Evolutionary conservation across 257 asterid species (phyloP).

Genomic region (Mentha longifolia): DNA sequence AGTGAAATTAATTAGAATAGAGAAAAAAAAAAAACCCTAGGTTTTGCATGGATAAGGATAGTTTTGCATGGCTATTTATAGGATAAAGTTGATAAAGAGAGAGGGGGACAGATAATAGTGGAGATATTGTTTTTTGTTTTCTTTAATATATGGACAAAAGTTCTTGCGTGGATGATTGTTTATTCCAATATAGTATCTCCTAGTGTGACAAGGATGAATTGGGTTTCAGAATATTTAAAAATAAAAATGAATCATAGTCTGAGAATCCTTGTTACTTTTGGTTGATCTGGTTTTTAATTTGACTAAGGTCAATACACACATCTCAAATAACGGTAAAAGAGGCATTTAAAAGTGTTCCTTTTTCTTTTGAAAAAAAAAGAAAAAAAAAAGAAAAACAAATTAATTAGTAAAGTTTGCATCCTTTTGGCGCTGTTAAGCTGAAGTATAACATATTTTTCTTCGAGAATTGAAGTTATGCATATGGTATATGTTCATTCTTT

Average conservation of each 20-base stretch:
- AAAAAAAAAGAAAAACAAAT: too few relatives aligned
- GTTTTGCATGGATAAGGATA: slow-evolving; percentile 41
- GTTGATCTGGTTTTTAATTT: background rate
- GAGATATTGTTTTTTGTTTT: slow-evolving; percentile 45
- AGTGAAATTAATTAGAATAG: background rate
- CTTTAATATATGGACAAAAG: slow-evolving; percentile 44
- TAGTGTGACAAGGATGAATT: slow-evolving; percentile 23
- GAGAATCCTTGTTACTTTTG: slow-evolving; percentile 28
- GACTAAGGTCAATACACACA: background rate
- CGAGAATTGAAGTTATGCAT: too few relatives aligned
- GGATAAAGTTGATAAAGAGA: slow-evolving; percentile 19
- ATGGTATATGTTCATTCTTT: too few relatives aligned
- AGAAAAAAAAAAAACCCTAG: background rate
- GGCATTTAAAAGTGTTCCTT: background rate
- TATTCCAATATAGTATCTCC: slow-evolving; percentile 28
- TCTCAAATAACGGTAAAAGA: background rate
- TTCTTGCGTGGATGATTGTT: slow-evolving; percentile 45
- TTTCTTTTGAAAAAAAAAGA: too few relatives aligned
- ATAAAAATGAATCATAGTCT: background rate
- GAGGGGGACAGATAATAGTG: slow-evolving; percentile 53
- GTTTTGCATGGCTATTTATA: slow-evolving; percentile 45
- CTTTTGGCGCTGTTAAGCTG: too few relatives aligned
- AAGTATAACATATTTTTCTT: too few relatives aligned
- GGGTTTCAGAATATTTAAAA: background rate
- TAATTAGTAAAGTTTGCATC: too few relatives aligned